phyloP scores from a whole-genome alignment of 1,284 basidiomycete species.

The Ceratobasidium sp. region DNA sequence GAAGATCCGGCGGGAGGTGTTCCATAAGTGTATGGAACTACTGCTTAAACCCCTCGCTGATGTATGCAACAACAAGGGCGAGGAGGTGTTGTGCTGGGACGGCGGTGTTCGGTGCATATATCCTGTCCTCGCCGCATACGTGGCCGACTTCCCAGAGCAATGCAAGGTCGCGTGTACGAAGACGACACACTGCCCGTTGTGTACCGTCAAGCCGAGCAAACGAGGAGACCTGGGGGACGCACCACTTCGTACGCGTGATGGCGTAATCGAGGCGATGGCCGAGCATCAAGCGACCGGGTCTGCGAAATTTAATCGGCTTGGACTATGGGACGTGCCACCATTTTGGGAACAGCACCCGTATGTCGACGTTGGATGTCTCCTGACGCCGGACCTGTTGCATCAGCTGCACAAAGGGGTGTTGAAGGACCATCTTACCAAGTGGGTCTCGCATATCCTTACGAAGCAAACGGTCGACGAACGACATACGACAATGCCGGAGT shows the following conservation, averaged over 20 bases:
- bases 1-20: not conserved
- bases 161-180: slow-evolving; percentile 15
- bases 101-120: slow-evolving; percentile 19
- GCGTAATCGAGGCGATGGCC: not conserved
- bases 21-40: slow-evolving; percentile 21
- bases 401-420: slow-evolving; percentile 54
- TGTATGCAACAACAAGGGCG: slow-evolving; percentile 47
- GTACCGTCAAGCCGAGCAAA: not conserved
- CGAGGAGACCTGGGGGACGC: not conserved
- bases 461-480: slow-evolving; percentile 38
- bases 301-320: not conserved
- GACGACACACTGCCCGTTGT: slow-evolving; percentile 22
- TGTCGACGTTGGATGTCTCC: slow-evolving; percentile 74
- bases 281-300: not conserved
- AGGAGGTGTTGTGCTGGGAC: slow-evolving; percentile 37
- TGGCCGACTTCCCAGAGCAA: slow-evolving; percentile 18
- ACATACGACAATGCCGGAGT: slow-evolving; percentile 18
- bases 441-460: slow-evolving; percentile 39
- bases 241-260: not conserved
- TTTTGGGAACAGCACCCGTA: slow-evolving; percentile 77
- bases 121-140: not conserved
- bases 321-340: slow-evolving; percentile 32
- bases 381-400: slow-evolving; percentile 59
- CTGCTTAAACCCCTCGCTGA: slow-evolving; percentile 35
- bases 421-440: slow-evolving; percentile 48